Evolutionary conservation across 768 basidiomycete species (phyloP).

Genomic region (Leucosporidium scottii): DNA sequence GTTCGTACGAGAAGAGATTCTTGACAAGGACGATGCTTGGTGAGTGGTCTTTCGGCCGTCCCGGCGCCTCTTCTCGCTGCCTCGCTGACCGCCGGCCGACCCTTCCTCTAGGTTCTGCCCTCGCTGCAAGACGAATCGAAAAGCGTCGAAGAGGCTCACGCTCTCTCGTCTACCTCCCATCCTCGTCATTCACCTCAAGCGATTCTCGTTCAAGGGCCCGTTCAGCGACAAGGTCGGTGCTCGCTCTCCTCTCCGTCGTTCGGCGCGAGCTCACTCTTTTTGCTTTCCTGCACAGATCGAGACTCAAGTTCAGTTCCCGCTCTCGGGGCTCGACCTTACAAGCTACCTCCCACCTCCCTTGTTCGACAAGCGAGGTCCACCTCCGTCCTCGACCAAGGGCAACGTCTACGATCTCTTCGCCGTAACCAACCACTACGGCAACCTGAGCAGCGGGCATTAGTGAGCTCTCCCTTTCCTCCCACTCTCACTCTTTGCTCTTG

Average conservation of each 20-base stretch:
- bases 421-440: conserved; percentile 94
- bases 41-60: no score
- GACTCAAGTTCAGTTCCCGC: conserved; percentile 85
- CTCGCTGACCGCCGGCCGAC: background rate
- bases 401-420: conserved; percentile 90
- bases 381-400: conserved; percentile 50
- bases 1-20: conserved; percentile 80
- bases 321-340: conserved; percentile 55
- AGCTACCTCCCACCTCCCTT: conserved; percentile 79
- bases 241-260: no score
- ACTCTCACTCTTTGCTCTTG: background rate
- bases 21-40: conserved; percentile 94
- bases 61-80: background rate
- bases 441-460: conserved; percentile 83
- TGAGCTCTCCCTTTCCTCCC: conserved; percentile 50
- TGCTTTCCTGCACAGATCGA: conserved; percentile 52
- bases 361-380: conserved; percentile 49
- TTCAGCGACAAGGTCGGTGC: conserved; percentile 70
- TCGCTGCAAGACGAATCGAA: conserved; percentile 78
- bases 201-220: conserved; percentile 80
- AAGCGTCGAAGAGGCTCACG: conserved; percentile 77
- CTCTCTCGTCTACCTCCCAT: conserved; percentile 89
- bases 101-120: conserved; percentile 74
- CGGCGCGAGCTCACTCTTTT: background rate
- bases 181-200: conserved; percentile 82